Base-by-base conservation (phyloP, 176 grass and related monocot species). In the Ensete glaucum region DNA sequence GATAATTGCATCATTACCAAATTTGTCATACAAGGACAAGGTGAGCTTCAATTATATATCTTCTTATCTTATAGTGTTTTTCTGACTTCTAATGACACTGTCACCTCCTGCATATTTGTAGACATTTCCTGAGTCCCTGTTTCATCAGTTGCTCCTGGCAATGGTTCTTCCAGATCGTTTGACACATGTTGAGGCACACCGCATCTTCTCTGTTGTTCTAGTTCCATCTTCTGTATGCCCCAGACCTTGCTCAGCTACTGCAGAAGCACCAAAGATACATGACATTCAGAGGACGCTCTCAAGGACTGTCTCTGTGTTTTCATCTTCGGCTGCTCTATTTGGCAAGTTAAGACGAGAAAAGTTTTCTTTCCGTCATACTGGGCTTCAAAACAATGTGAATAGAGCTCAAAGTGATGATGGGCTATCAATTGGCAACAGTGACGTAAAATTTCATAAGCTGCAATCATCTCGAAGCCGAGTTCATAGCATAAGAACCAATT, bases 241-340 rank as follows among this genome's bases (percentile, higher is more conserved):
- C 14, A 78, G 64, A 76, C 83, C 85, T 22, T 82, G 62, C 68
- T 75, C 82, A 74, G 76, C 73, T 52, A 80, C 54, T 70, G 76
- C 66, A 10, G 82, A 62, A 14, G 50, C 8, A 52, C 52, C 73
- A 74, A 83, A 50, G 71, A 77, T 77, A 63, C 56, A 64, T 82
- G 82, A 89, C 83, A 72, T 98, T 70, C 80, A 77, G 34, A 82
- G 90, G 72, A 93, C 94, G 16, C 85, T 98, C 65, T 91, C 90
- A 25, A 84, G 90, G 69, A 87, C 86, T 67, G 85, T 89, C 20
- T 98, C 94, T 25, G 94, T 98, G 20, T 98, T 98, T 83, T 93
- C 94, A 72, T 98, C 94, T 77, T 98, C 94, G 14, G 88, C 94
- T 83, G 90, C 94, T 85, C 67, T 98, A 72, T 98, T 98, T 83